Evolutionary conservation across 495 filamentous ascomycete genomes (phyloP), one percentile per base, ranked within the genome.

Genomic region (Usnea hakonensis): DNA sequence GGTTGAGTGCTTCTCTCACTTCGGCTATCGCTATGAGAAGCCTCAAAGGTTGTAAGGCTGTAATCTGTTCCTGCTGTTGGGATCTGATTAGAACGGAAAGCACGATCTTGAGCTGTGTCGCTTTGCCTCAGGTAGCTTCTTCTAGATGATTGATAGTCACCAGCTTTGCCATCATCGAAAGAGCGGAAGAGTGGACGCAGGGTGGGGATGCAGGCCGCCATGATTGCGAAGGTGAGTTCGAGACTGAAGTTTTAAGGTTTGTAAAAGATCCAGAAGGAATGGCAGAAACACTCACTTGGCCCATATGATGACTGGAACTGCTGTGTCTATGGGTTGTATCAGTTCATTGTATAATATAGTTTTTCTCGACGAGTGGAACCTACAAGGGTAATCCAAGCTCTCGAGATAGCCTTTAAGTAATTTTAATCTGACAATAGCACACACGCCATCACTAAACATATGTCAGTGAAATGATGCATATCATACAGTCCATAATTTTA

Each of bases 161-260:
- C 30, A 26, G 37, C 13, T 37, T 41, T 58, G 32, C 56, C 41
- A 36, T 40, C 11, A 21, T 58, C 56, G 35, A 58, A 58, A 28
- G 41, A 58, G 32, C 35, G 56, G 56, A 58, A 58, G 35, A 58
- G 56, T 37, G 56, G 56, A 7, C 56, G 56, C n/a, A 58, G 56
- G 30, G 56, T 58, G 30, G 56, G 56, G 13, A 58, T 58, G 56
- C 56, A 58, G 30, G 56, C 56, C 21, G 56, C 56, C 23, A 58
- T 46, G 56, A 40, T 36, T 3, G 56, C 56, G 30, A 58, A 23
- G n/a, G 8, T 58, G 30, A 36, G 56, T 41, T 58, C 56, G 56
- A 58, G 56, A 58, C 56, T 58, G n/a, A 58, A 23, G 26, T 48
- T 11, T 11, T n/a, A 2, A 8, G n/a, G 26, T n/a, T 17, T 8